Percentiles rank a stretch among this genome's conserved stretches.
Conservation (phyloP, 352 stramenopile species). For the Blastocystis sp. region DNA sequence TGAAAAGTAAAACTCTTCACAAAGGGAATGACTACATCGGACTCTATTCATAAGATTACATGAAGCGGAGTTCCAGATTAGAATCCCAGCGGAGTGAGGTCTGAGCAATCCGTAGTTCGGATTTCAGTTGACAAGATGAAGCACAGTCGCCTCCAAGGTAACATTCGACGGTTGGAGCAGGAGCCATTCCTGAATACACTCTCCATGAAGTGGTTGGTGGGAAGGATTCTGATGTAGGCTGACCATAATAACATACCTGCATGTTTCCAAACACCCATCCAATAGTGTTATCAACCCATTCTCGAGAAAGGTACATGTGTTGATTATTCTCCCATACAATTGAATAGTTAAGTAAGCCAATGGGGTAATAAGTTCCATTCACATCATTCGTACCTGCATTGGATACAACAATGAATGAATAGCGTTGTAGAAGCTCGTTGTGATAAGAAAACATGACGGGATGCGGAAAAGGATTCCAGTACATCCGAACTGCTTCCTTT, state of each 20-base stretch:
- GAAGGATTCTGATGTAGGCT: neutral
- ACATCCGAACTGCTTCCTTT: neutral
- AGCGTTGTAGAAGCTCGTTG: constrained; percentile 48
- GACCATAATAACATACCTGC: constrained; percentile 25
- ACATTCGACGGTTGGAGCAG: neutral
- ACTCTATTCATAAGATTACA: neutral
- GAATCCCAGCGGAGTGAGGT: neutral
- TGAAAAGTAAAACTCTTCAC: constrained; percentile 15
- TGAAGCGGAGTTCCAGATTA: neutral
- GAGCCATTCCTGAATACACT: neutral
- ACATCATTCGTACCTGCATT: constrained; percentile 9
- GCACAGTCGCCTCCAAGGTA: neutral
- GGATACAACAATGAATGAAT: constrained; percentile 3
- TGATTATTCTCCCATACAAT: constrained; percentile 55
- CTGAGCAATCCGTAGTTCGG: neutral
- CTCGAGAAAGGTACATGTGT: constrained; percentile 43
- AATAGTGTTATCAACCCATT: neutral
- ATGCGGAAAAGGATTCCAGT: constrained; percentile 37
- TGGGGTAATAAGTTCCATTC: constrained; percentile 51
- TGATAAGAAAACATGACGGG: constrained; percentile 60
- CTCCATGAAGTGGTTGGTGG: neutral
- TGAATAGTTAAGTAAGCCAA: constrained; percentile 17
- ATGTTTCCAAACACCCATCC: constrained; percentile 58
- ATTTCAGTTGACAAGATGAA: neutral
- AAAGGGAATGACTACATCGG: constrained; percentile 4